phyloP scores from a whole-genome alignment of 495 filamentous ascomycete genomes.

The Xylaria nigripes region DNA sequence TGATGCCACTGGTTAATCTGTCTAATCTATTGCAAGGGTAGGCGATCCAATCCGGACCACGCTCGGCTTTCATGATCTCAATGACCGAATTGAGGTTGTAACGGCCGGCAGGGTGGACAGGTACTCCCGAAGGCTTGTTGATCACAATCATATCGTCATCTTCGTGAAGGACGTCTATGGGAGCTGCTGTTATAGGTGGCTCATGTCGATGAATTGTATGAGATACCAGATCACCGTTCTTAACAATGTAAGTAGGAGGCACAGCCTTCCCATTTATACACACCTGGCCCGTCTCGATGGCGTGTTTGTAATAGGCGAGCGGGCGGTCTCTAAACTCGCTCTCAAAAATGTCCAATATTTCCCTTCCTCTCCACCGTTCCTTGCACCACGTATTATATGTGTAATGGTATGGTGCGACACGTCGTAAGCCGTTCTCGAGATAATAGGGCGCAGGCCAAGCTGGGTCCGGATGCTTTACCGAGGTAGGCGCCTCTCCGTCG shows the following conservation, averaged over 20 bases:
- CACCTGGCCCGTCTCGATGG: conserved; percentile 70
- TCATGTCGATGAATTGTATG: conserved; percentile 96
- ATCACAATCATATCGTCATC: conserved; percentile 89
- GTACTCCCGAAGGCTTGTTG: conserved; percentile 90
- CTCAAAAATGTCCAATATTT: conserved; percentile 69
- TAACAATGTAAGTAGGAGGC: conserved; percentile 37
- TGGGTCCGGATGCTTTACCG: conserved; percentile 51
- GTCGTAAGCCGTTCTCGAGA: conserved; percentile 68
- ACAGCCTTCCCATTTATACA: conserved; percentile 61
- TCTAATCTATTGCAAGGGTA: conserved; percentile 90
- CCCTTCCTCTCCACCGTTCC: conserved; percentile 72
- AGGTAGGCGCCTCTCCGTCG: conserved; percentile 26
- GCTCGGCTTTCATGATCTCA: conserved; percentile 82
- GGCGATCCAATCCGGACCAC: conserved; percentile 60
- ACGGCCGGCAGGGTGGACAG: conserved; percentile 88
- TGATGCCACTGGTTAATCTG: conserved; percentile 85
- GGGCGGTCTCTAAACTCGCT: conserved; percentile 83
- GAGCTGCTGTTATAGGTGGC: conserved; percentile 74
- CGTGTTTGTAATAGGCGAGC: conserved; percentile 75
- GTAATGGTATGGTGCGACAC: conserved; percentile 81
- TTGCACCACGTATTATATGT: conserved; percentile 95
- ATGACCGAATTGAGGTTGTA: conserved; percentile 92
- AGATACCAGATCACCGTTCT: conserved; percentile 66
- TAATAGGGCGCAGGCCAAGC: conserved; percentile 67
- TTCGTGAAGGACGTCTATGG: conserved; percentile 79